Base-by-base conservation (phyloP, 257 asterid species). In the Solanum clarkiae region DNA sequence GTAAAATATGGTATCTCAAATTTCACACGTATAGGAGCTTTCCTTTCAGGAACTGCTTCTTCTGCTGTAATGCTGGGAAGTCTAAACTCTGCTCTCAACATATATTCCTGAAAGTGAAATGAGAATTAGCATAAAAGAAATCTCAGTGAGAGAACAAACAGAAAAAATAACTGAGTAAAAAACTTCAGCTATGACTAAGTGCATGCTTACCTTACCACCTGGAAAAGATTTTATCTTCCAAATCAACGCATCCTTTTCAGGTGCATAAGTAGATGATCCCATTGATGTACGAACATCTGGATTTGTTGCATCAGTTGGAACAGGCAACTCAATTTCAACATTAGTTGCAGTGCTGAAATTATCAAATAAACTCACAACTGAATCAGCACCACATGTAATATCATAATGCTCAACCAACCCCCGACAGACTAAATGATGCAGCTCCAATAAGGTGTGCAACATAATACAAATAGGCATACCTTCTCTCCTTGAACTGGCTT, bases 141-240 rank as follows among this genome's bases (percentile, higher is more conserved):
- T 47, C n/a, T 72, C 81, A 53, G 32, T 32, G 44, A 69, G 57
- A 51, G 80, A 80, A 85, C 84, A 44, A 53, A 83, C 60, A 55
- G 84, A 53, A 81, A 72, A 75, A 29, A 45, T 3, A 81, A 55
- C 47, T 3, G 47, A 75, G 81, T 44, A 24, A 13, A 13, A 22
- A 47, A 17, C 22, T 47, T 22, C 36, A 74, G 81, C 42, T 22
- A 45, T 47, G 81, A 47, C 69, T 17, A 80, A 82, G 32, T 70
- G 44, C n/a, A 70, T 10, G 69, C 88, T 81, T 86, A 95, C 99
- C 98, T 97, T 97, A 81, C 98, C 99, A 92, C 99, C 99, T 7
- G 99, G 98, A 85, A 97, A 97, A 86, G 99, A 97, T 88, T 95
- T 97, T 87, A 97, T 97, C 87, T 97, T 97, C 99, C 99, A 97